Base-by-base conservation (phyloP, 441 rosid genomes). In the Mallotus repandus region DNA sequence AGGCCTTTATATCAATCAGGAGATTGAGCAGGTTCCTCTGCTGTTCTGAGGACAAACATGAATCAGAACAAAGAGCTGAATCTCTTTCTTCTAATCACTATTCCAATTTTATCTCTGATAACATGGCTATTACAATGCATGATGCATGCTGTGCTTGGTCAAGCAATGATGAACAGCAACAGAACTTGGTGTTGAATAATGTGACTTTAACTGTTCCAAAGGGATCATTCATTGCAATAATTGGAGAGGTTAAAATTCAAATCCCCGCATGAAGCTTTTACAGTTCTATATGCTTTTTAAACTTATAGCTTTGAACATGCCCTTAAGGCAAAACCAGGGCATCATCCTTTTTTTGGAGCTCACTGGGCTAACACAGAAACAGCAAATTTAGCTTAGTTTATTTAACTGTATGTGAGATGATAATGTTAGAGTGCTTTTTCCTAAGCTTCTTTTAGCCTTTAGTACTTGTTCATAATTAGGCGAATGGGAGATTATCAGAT, bases 1-100 rank as follows among this genome's bases (percentile, higher is more conserved):
- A 91, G 99, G 98, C 97, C 62, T 83, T 91, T 78, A 91, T 95
- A 89, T 95, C 99, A 75, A 86, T 79, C 52, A 87, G 89, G 83
- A 83, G 97, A 76, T 84, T 93, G 83, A 85, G 91, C 87, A 88
- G 86, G 87, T 93, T 91, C 81, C 89, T 95, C 52, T 74, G 84
- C 71, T 90, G 97, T 82, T 77, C 81, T 25, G 98, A 88, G 74
- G 69, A 63, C 72, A 84, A 75, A 77, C 71, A 11, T 75, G 76
- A 81, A 81, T 52, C 18, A 59, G 81, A 74, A 53, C 60, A 64
- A 48, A 70, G 69, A 61, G 69, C 35, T 75, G 77, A 76, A 72
- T 74, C 77, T 65, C 62, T 25, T 73, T 75, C 66, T 66, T 76
- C 79, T 56, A 78, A 71, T 70, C 76, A 76, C 75, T 82, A 61